Base-by-base conservation (phyloP, 139 green algal species). In the Volvox reticuliferus region DNA sequence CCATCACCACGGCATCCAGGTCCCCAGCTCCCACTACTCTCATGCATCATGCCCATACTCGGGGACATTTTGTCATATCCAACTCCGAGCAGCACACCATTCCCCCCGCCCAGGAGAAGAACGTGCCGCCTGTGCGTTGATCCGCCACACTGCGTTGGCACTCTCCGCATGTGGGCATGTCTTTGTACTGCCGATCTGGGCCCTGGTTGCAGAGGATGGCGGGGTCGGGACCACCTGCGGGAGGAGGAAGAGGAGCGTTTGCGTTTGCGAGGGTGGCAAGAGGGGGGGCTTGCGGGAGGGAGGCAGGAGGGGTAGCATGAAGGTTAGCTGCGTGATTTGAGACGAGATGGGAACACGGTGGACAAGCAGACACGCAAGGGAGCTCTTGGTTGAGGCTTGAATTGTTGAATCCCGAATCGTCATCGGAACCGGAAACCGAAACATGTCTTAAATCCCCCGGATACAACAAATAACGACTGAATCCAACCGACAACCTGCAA, bases 81-180 rank as follows among this genome's bases (percentile, higher is more conserved):
- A 90, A n/a, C 86, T 90, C 86, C 12, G n/a, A 61, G 86, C 86
- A 90, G 71, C 86, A 90, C 30, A 76, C 71, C 73, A 84, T 28
- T 12, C 86, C 86, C 21, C 86, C 86, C 18, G 86, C 86, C 86
- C 71, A 83, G 50, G 50, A 21, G n/a, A 44, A 83, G 71, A 90
- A 90, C 50, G 20, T 21, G 30, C 67, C 69, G 50, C 73, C 71
- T 6, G 71, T 84, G 50, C 86, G 71, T 14, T 63, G 44, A 12
- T 62, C 6, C 50, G 18, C 12, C 50, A 90, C 73, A 1, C 55
- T 18, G 20, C 13, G 19, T 50, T 90, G 86, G 73, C 86, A 90
- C 73, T 90, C 50, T 13, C 2, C 13, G 69, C 86, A 90, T 20
- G 86, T 90, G 71, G 86, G 73, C 50, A 61, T 83, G 71, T 83